Evolutionary conservation across 2,329 filamentous ascomycete species (phyloP), one percentile per base, ranked within the genome.

Genomic region (Colletotrichum zoysiae): DNA sequence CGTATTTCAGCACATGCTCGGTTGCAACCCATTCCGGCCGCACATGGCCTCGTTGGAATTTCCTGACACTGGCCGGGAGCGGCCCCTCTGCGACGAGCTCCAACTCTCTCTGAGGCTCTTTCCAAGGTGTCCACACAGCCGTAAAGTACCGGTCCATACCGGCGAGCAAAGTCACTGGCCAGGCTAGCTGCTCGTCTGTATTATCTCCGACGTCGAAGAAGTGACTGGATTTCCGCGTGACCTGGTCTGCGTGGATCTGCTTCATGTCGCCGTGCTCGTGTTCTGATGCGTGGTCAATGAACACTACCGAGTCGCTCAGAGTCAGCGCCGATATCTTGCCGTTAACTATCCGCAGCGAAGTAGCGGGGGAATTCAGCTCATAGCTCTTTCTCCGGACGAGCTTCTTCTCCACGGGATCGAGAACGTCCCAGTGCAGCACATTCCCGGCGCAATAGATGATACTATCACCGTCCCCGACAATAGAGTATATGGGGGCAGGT

Each of bases 371-470:
- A 42, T 85, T 84, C 5, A 92, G 79, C 18, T 83, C 78, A 69
- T 86, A 85, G 40, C 81, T 78, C 53, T 85, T 86, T 67, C 84
- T 79, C 6, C 81, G 78, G 66, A 81, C 85, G 55, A 92, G 81
- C 70, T 83, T 88, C 76, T 86, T 89, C 42, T 88, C 83, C 3
- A 74, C 75, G 2, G 82, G 72, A 66, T 90, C 86, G 3, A 91
- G 83, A 23, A 84, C 80, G 50, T 89, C 85, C 83, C 88, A 91
- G 62, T 88, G 84, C 1, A 95, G 77, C 1, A 77, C 83, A 18
- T 78, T 81, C 73, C 91, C 83, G 73, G 84, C 80, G 78, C 89
- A 87, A 80, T 87, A 85, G 74, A 92, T 85, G 59, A 92, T 79
- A 71, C 88, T 83, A 68, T 88, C 83, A 4, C 85, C 83, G 70